Base-by-base conservation (phyloP, 371 early-diverging fungal genomes). In the Mucor sp. region DNA sequence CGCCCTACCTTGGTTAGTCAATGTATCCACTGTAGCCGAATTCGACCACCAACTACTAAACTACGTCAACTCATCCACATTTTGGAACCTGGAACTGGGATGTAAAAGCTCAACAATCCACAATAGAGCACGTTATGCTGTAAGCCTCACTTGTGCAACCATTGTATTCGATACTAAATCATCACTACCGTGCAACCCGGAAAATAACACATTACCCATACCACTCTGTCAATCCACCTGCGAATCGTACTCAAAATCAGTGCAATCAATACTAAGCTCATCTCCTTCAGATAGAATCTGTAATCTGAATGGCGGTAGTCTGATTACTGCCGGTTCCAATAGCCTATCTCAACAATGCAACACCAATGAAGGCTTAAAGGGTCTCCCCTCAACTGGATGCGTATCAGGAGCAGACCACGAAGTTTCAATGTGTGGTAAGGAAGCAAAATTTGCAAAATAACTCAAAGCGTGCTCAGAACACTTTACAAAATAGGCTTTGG, bases 371-470 rank as follows among this genome's bases (percentile, higher is more conserved):
- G 76, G 62, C 6, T 69, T 69, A 19, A 68, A 70, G 55, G 80
- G 74, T 0, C 55, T 69, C 1, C 41, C 56, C 4, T 57, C 57
- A 0, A 50, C 60, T 9, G 65, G 47, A 6, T 80, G 81, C 58
- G 66, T 80, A 17, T 67, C 70, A 0, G 78, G 76, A 14, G 62
- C 64, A 33, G 81, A 70, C 15, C 72, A 76, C 64, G 81, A 80
- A 44, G 69, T 71, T n/a, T 68, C 68, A 27, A 69, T 72, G 44
- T 80, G 81, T 66, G 81, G 81, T 80, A 76, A 65, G 44, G 19
- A 44, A 33, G 6, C 12, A 1, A 33, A 2, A 5, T 56, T 30
- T 30, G 6, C 17, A 30, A 2, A 53, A 1, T 12, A 14, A 4
- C 8, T 21, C 53, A 14, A 14, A 23, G 4, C 27, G 15, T 53